phyloP scores from a whole-genome alignment of 371 early-diverging fungal genomes.

The Lichtheimia corymbifera region DNA sequence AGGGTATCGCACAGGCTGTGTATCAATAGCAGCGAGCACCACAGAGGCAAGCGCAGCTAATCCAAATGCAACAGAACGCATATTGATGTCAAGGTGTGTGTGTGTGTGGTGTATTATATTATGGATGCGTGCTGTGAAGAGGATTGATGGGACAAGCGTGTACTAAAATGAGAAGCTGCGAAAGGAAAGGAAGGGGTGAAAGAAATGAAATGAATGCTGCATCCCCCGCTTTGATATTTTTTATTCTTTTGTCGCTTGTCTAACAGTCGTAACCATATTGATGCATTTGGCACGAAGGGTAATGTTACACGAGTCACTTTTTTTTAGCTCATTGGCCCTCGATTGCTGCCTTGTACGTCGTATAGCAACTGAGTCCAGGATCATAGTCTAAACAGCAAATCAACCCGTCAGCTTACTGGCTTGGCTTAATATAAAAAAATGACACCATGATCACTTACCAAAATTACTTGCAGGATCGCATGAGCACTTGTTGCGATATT shows the following conservation, averaged over 20 bases:
- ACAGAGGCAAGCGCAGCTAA: constrained; percentile 9
- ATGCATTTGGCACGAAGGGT: no score
- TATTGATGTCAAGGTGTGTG: not conserved
- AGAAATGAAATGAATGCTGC: not conserved
- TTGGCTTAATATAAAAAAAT: not conserved
- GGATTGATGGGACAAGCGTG: not conserved
- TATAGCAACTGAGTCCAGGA: constrained; percentile 22
- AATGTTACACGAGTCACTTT: not conserved
- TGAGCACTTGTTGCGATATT: constrained; percentile 54
- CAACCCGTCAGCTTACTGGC: not conserved
- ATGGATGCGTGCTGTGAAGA: not conserved
- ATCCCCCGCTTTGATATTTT: constrained; percentile 2
- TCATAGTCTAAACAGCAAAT: constrained; percentile 14
- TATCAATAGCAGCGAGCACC: constrained; percentile 3
- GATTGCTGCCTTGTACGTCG: constrained; percentile 13
- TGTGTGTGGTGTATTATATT: not conserved
- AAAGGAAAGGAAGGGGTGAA: constrained; percentile 12
- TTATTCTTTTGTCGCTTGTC: no score
- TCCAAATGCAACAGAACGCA: constrained; percentile 17
- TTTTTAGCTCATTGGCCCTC: not conserved
- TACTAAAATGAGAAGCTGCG: constrained; percentile 1
- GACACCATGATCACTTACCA: constrained; percentile 36
- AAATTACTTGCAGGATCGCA: constrained; percentile 55
- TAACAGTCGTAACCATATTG: no score
- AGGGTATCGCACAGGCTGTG: constrained; percentile 16